phyloP scores from a whole-genome alignment of 495 filamentous ascomycete species.

The Daldinia decipiens region DNA sequence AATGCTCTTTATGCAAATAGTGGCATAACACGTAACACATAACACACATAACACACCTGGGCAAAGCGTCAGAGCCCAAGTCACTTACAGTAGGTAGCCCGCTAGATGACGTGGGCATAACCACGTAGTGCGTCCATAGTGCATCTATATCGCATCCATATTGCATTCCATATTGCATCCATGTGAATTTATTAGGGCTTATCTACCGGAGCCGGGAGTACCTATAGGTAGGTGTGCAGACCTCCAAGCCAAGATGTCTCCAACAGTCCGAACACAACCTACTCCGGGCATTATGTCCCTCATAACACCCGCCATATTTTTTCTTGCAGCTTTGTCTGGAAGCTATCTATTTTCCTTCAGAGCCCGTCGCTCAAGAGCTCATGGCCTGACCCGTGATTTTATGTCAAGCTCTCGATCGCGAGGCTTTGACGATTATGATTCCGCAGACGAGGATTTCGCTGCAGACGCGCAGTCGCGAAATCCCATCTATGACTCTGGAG shows the following conservation, averaged over 20 bases:
- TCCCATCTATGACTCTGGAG: constrained; percentile 25
- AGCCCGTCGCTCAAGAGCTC: constrained; percentile 23
- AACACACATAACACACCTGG: constrained; percentile 14
- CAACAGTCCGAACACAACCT: constrained; percentile 30
- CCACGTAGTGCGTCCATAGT: constrained; percentile 19
- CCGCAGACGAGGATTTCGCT: constrained; percentile 19
- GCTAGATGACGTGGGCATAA: constrained; percentile 34
- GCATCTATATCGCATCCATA: constrained; percentile 11
- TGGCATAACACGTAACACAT: constrained; percentile 35
- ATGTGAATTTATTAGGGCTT: constrained; percentile 27
- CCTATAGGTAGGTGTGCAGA: constrained; percentile 38
- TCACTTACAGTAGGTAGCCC: constrained; percentile 20
- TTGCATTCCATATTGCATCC: constrained; percentile 7
- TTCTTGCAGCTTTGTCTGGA: constrained; percentile 35
- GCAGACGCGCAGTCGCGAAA: constrained; percentile 15
- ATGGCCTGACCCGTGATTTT: constrained; percentile 14
- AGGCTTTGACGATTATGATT: constrained; percentile 23
- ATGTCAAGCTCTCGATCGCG: constrained; percentile 10
- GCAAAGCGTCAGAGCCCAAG: constrained; percentile 34
- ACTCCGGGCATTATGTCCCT: constrained; percentile 38
- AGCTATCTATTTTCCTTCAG: constrained; percentile 34
- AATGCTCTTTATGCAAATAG: constrained; percentile 31
- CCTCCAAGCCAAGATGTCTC: constrained; percentile 27
- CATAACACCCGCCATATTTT: constrained; percentile 34
- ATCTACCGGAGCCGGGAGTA: constrained; percentile 23